Base-by-base conservation (phyloP, 345 rosid genomes). In the Sapria himalayana region DNA sequence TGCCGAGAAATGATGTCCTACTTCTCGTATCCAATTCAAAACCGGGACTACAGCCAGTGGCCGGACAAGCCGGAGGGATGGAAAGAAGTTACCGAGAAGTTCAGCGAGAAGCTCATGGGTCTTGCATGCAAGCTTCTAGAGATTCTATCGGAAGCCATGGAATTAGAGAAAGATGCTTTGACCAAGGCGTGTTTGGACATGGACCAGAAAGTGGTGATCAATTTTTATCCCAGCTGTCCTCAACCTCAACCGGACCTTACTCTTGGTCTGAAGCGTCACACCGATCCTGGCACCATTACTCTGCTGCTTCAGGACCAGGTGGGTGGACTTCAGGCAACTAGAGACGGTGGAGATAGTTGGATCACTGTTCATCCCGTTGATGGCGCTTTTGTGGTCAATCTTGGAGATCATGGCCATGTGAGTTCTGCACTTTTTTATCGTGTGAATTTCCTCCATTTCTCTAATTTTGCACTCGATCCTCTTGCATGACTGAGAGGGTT, bases 1-100 rank as follows among this genome's bases (percentile, higher is more conserved):
- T 89, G 98, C 93, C 66, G 98, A 1, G 98, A 89, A 53, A 89
- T 89, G 0, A 94, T 82, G 58, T 78, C 94, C 5, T 89, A 79
- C 46, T 89, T 89, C 38, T 89, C 98, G 15, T 89, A 74, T 55
- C 98, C 98, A 25, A 9, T 63, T 1, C 58, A 59, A 23, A 60
- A 8, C 76, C 55, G 94, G 25, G 98, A 82, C 64, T 78, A 82
- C 46, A 76, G 93, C 1, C 43, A 93, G 58, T 89, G 98, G 94
- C 98, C 98, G 1, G 65, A 74, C 62, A 79, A 76, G 78, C 98
- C 94, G 0, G 91, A 72, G 41, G 91, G 70, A 0, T 89, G 98
- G 98, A 64, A 15, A 3, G 61, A 51, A 11, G 72, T 56, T 50
- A 86, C 94, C 2, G 50, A 69, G 48, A 65, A 73, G 45, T 86